Evolutionary conservation across 192 early-diverging fungal species (phyloP).

Genomic region (Coemansia sp.): DNA sequence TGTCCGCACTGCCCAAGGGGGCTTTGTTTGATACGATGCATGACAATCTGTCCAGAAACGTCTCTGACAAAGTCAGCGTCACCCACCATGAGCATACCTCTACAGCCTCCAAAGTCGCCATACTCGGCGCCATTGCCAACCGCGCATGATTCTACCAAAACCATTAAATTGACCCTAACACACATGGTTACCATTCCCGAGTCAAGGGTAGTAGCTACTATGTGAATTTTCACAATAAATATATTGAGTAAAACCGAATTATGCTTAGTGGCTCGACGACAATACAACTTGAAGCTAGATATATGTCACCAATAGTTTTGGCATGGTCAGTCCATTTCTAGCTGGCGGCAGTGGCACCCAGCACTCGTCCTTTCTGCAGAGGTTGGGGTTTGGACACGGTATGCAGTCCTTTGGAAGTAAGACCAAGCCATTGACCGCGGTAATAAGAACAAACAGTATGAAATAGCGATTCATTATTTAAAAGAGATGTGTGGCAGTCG

Average conservation of each 20-base stretch:
- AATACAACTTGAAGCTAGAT: neutral
- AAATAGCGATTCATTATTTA: neutral
- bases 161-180: neutral
- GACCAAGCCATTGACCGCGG: conserved; percentile 4
- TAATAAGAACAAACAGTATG: neutral
- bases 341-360: conserved; percentile 43
- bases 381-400: conserved; percentile 35
- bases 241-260: neutral
- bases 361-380: conserved; percentile 43
- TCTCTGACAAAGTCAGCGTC: neutral
- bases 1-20: conserved; percentile 39
- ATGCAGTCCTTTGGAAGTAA: conserved; percentile 27
- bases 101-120: neutral
- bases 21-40: conserved; percentile 34
- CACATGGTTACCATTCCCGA: neutral
- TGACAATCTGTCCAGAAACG: conserved; percentile 36
- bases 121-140: neutral
- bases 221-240: neutral
- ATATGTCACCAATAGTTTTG: neutral
- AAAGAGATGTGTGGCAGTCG: neutral
- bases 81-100: neutral
- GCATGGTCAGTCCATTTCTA: conserved; percentile 10
- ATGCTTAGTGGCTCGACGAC: neutral
- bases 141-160: neutral
- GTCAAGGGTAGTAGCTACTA: neutral